Evolutionary conservation across 768 basidiomycete genomes (phyloP).

Genomic region (Tylopilus sp.): DNA sequence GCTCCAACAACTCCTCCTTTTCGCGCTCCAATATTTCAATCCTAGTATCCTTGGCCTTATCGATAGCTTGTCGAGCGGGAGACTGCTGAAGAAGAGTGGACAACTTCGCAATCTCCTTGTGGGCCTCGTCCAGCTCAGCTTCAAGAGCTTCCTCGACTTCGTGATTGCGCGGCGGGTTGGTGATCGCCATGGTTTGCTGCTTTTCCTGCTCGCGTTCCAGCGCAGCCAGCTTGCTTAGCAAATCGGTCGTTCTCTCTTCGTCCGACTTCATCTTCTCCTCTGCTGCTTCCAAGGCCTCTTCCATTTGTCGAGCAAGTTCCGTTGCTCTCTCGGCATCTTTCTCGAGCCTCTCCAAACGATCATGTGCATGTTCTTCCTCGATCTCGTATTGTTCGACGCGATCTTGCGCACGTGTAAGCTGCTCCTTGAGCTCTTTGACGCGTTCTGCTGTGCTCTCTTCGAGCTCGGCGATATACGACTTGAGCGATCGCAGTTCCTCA

Average conservation of each 20-base stretch:
- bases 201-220: constrained; percentile 58
- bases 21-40: constrained; percentile 75
- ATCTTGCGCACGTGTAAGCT: constrained; percentile 46
- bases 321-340: constrained; percentile 49
- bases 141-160: constrained; percentile 66
- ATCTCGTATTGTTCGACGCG: constrained; percentile 41
- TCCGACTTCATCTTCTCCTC: constrained; percentile 69
- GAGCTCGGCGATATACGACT: constrained; percentile 53
- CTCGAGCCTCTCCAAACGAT: constrained; percentile 50
- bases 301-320: constrained; percentile 63
- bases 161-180: constrained; percentile 34
- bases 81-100: constrained; percentile 66
- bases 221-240: constrained; percentile 48
- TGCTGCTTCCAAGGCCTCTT: constrained; percentile 71
- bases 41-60: constrained; percentile 69
- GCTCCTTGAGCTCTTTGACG: constrained; percentile 53
- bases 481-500: constrained; percentile 38
- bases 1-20: constrained; percentile 71
- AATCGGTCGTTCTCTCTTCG: constrained; percentile 47
- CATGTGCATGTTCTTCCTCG: constrained; percentile 45
- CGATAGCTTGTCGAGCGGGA: constrained; percentile 73
- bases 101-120: constrained; percentile 71
- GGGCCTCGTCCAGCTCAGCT: constrained; percentile 70
- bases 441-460: constrained; percentile 54
- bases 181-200: constrained; percentile 23